Evolutionary conservation across 139 green algal species (phyloP), one percentile per base, ranked within the genome.

Genomic region (Picochlorum sp.): DNA sequence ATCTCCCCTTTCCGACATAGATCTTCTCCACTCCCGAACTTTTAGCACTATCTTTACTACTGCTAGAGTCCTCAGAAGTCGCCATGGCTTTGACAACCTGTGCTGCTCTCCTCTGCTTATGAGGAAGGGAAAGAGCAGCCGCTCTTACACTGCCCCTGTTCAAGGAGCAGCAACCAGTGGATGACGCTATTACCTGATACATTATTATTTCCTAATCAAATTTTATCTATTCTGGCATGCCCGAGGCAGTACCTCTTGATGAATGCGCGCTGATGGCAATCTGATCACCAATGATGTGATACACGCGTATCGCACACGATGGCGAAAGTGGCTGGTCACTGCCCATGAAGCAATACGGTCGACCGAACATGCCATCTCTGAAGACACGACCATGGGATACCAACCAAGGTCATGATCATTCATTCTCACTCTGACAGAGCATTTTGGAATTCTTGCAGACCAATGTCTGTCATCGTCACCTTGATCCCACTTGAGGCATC

Each of bases 81-180:
- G 18, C 47, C 18, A 26, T 55, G 18, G 47, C n/a, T 6, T 13
- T 55, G 18, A 20, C 10, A 26, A 18, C 6, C 18, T 55, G 47
- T 20, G 18, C 5, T 55, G 47, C 47, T 55, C 47, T 55, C 24
- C 47, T 26, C 18, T 55, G 18, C n/a, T 55, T 55, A 6, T 55
- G 47, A 55, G 47, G 18, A 55, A 26, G 18, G n/a, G 47, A 20
- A 26, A 26, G 7, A 24, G 18, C 18, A 55, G 18, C 18, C 18
- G 47, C 47, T 26, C 15, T 54, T 6, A 26, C 7, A 30, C 85
- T 85, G 49, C 58, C 45, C 78, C 94, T 87, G 23, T 87, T 87
- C 24, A 84, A 87, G 4, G 88, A 87, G 79, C 92, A 95, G 23
- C 88, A 87, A 41, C 87, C 88, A 0, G 82, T 85, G 3, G 84